Percentiles rank a stretch among this genome's conserved stretches.
Evolutionary conservation across 495 filamentous ascomycete genomes (phyloP).

Genomic region (Trichoderma gamsii): DNA sequence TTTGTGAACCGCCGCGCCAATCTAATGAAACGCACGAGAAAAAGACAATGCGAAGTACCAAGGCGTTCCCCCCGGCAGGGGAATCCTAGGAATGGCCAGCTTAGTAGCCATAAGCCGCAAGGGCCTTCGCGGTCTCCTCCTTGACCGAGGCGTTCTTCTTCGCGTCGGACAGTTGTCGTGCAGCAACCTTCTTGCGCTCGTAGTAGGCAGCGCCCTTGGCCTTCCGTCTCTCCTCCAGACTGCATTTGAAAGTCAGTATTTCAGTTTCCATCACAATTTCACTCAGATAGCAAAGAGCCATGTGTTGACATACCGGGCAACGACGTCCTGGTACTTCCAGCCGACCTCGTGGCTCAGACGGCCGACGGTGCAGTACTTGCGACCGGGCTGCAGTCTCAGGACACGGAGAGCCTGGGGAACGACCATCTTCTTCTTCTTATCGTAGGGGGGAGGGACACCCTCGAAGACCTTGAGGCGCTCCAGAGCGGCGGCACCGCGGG

Average conservation of each 20-base stretch:
- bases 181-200: constrained; percentile 94
- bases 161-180: constrained; percentile 82
- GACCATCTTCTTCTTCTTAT: constrained; percentile 99
- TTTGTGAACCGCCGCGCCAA: constrained; percentile 18
- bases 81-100: constrained; percentile 6
- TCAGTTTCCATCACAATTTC: not conserved
- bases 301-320: constrained; percentile 69
- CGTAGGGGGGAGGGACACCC: constrained; percentile 97
- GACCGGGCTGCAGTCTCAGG: constrained; percentile 89
- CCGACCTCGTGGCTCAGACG: constrained; percentile 96
- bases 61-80: not conserved
- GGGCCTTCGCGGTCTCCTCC: constrained; percentile 52
- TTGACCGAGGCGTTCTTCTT: constrained; percentile 87
- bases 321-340: constrained; percentile 99
- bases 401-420: constrained; percentile 96
- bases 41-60: constrained; percentile 15
- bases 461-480: constrained; percentile 99
- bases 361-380: constrained; percentile 99
- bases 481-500: constrained; percentile 90
- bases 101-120: constrained; percentile 53
- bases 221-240: constrained; percentile 98
- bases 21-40: constrained; percentile 19
- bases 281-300: not conserved
- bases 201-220: constrained; percentile 99
- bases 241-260: constrained; percentile 45